Evolutionary conservation across 2,329 filamentous ascomycete species (phyloP), one percentile per base, ranked within the genome.

Genomic region (Thermothelomyces thermophilus): DNA sequence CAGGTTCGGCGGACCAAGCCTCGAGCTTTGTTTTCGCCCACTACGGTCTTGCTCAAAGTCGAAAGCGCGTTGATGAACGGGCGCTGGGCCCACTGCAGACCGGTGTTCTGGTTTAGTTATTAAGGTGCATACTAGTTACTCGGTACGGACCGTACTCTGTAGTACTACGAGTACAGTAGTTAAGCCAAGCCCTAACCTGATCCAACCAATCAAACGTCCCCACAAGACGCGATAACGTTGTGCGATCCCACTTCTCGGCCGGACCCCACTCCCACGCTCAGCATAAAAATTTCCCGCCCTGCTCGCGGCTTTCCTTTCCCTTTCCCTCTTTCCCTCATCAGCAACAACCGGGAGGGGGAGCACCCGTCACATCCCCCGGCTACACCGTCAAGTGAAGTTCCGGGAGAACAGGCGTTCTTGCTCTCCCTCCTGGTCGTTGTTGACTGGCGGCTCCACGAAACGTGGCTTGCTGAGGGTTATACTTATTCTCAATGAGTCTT

Each of bases 391-490:
- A 22, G 39, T 41, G 39, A 41, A 41, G 39, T 20, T n/a, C n/a
- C 17, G 24, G 16, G 26, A 17, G 26, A 30, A 41, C n/a, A 19
- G 14, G 24, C n/a, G 24, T 7, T 28, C 14, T 9, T 16, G 3
- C n/a, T 14, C 5, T 26, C 24, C n/a, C 11, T 39, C 10, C 26
- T 30, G 39, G 24, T 26, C 19, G 39, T 30, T 41, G 39, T 30
- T 41, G 39, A 31, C 14, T 16, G 39, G 39, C 39, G 39, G 39
- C 39, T 41, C 39, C 39, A 19, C 39, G n/a, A n/a, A 41, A 16
- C 20, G 39, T 19, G 39, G 39, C 39, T 41, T 41, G 39, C 39
- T 41, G 39, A 41, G 39, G 39, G 39, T 41, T 41, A 41, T n/a
- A 14, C 39, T 30, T 28, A 19, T 41, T 41, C 39, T 20, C 39